Percentiles rank a stretch among this genome's conserved stretches.
These are phyloP conservation scores for Curvularia hawaiiensis DNA, from an alignment of 2,329 filamentous ascomycete species.

Conservation along the genomic window DNA sequence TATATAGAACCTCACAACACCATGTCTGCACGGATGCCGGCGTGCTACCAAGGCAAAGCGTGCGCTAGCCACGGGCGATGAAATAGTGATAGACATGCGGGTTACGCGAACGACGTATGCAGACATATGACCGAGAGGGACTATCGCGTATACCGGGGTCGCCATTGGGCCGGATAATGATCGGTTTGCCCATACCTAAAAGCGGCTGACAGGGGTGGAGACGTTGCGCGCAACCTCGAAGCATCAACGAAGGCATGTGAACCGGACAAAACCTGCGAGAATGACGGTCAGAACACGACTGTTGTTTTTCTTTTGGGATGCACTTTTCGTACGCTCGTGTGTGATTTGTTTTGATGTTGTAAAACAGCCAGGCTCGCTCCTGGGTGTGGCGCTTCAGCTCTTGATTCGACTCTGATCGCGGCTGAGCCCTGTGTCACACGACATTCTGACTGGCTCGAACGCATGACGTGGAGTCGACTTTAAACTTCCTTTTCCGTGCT, in stretches of 20 bases:
- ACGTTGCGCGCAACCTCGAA: conserved; percentile 1
- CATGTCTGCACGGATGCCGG: conserved; percentile 6
- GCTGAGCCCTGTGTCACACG: background rate
- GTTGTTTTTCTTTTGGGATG: background rate
- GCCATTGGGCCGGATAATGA: conserved; percentile 14
- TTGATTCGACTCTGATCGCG: background rate
- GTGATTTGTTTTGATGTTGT: background rate
- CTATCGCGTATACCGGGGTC: conserved; percentile 7
- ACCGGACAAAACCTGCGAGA: background rate
- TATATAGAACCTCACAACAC: conserved; percentile 19
- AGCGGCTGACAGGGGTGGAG: conserved; percentile 1
- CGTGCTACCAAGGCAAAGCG: conserved; percentile 6
- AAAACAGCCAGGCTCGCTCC: background rate
- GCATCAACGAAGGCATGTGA: background rate
- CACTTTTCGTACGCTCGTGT: background rate
- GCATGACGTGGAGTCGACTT: background rate
- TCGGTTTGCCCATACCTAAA: background rate
- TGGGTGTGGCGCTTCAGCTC: background rate
- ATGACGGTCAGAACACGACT: background rate
- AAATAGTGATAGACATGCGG: conserved; percentile 12
- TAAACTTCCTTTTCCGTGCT: background rate
- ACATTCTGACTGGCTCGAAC: background rate
- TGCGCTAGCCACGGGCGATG: conserved; percentile 15
- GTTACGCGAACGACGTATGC: conserved; percentile 1
- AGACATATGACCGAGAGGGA: conserved; percentile 12